Conservation (phyloP, 208 protist species). For the Leishmania martiniquensis region DNA sequence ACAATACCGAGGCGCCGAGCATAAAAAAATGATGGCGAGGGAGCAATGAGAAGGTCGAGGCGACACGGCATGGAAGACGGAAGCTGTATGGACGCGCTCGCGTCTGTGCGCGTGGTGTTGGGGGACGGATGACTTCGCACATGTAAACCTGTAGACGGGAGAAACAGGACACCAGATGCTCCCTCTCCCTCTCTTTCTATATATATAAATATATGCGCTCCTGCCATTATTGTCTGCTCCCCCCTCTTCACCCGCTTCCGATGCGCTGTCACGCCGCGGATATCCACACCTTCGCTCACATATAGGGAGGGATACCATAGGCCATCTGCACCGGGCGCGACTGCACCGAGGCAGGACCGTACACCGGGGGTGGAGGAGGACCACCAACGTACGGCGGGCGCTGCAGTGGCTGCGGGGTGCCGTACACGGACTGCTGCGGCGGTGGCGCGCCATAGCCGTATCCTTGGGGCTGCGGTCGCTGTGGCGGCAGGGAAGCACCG, state of each 20-base stretch:
- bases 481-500: conserved; percentile 9
- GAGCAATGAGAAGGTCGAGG: no score
- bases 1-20: no score
- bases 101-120: no score
- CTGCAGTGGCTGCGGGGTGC: conserved; percentile 5
- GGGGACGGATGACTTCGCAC: no score
- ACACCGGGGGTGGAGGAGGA: conserved; percentile 13
- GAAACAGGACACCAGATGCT: background rate
- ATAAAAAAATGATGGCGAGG: no score
- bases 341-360: conserved; percentile 16
- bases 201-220: background rate
- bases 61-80: no score
- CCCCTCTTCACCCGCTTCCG: background rate
- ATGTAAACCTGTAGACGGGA: background rate
- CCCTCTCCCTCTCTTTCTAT: no score
- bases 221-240: background rate
- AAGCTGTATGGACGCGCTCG: no score
- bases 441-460: conserved; percentile 12
- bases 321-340: conserved; percentile 24
- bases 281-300: conserved; percentile 3
- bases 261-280: background rate
- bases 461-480: no score
- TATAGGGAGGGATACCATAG: conserved; percentile 32
- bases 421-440: conserved; percentile 27
- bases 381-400: conserved; percentile 15